Percentiles rank a stretch among this genome's conserved stretches.
phyloP scores from a whole-genome alignment of 75 land plant genomes.

The Cupressus sempervirens region DNA sequence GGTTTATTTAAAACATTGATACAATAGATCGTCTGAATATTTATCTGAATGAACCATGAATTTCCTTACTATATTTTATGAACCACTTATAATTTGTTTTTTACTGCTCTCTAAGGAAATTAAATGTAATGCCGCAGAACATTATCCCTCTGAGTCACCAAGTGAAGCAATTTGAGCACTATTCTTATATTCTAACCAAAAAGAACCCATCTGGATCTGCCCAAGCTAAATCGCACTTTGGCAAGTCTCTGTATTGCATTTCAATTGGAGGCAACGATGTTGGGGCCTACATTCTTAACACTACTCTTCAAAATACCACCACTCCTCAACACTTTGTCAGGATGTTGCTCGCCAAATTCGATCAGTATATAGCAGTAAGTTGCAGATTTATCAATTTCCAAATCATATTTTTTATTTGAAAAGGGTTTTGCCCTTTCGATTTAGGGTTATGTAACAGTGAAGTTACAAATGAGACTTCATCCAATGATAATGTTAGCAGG shows the following conservation, averaged over 20 bases:
- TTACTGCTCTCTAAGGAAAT: not conserved
- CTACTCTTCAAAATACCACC: not conserved
- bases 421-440: not conserved
- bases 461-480: too few species aligned
- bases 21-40: too few species aligned
- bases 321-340: not conserved
- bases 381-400: not conserved
- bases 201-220: not conserved
- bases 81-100: too few species aligned
- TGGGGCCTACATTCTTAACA: not conserved
- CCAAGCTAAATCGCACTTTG: not conserved
- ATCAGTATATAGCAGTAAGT: not conserved
- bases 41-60: not conserved
- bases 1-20: too few species aligned
- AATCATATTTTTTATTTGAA: not conserved
- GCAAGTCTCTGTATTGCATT: not conserved
- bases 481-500: too few species aligned
- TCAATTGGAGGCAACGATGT: not conserved
- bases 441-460: too few species aligned
- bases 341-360: not conserved
- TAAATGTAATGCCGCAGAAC: not conserved
- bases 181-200: not conserved
- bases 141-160: conserved; percentile 1
- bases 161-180: not conserved
- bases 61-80: not conserved